Evolutionary conservation across 2,329 filamentous ascomycete species (phyloP).

Genomic region (Hymenoscyphus fraxineus): DNA sequence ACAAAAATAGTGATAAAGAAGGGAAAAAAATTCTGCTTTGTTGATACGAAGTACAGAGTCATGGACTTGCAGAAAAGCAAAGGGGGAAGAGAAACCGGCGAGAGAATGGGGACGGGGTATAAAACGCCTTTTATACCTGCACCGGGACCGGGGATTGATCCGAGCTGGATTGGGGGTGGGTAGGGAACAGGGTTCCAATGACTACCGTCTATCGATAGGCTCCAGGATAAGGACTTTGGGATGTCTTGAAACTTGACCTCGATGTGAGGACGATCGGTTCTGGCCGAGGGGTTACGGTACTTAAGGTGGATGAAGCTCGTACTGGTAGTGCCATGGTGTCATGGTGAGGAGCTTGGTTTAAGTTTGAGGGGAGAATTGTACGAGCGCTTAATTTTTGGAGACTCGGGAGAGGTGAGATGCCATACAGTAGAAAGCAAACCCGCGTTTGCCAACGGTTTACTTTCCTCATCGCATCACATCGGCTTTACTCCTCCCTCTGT

Average conservation of each 20-base stretch:
- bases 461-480: too few species aligned
- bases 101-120: background rate
- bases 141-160: background rate
- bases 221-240: background rate
- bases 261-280: background rate
- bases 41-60: background rate
- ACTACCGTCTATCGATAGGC: constrained; percentile 1
- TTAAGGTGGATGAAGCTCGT: too few species aligned
- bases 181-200: background rate
- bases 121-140: background rate
- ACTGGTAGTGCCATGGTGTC: too few species aligned
- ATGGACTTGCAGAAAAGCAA: background rate
- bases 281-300: background rate
- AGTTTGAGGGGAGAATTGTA: too few species aligned
- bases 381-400: background rate
- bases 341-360: too few species aligned
- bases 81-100: background rate
- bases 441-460: too few species aligned
- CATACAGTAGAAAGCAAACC: background rate
- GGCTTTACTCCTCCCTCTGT: too few species aligned
- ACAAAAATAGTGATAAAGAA: background rate
- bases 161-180: background rate
- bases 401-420: background rate
- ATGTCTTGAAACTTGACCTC: background rate
- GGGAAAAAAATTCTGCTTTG: background rate